Evolutionary conservation across 257 asterid species (phyloP).

Genomic region (Handroanthus guayacan): DNA sequence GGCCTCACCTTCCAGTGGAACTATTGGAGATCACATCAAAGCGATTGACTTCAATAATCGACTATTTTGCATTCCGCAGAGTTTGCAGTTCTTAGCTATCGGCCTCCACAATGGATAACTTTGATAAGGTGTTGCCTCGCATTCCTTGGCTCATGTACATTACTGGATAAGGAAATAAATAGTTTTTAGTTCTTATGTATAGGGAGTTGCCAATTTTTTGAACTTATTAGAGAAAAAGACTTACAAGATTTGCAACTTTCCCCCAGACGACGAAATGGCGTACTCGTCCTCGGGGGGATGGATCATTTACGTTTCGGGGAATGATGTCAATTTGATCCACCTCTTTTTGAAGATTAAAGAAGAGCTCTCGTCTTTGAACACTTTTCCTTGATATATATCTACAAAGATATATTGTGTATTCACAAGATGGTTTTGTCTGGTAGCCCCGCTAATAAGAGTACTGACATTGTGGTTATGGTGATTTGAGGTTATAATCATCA

Average conservation of each 20-base stretch:
- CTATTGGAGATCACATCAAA: not conserved
- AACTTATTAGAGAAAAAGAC: too few relatives aligned
- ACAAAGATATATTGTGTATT: not conserved
- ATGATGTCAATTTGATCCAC: not conserved
- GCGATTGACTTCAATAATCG: not conserved
- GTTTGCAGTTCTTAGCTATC: conserved; percentile 7
- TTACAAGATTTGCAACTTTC: too few relatives aligned
- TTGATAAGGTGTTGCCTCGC: not conserved
- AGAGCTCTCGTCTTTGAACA: conserved; percentile 1
- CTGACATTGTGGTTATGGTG: conserved; percentile 15
- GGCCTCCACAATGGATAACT: conserved; percentile 13
- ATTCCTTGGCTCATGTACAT: conserved; percentile 16
- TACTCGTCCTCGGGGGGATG: conserved; percentile 3
- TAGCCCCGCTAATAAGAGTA: not conserved
- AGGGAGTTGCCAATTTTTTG: not conserved
- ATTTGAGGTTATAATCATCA: not conserved
- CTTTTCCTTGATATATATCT: not conserved
- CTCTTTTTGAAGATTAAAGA: not conserved
- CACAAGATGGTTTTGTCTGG: conserved; percentile 27
- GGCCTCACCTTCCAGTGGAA: not conserved
- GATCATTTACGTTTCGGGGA: not conserved
- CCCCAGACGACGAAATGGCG: not conserved
- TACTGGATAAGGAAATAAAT: not conserved
- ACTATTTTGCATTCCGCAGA: conserved; percentile 11
- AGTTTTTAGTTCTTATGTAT: not conserved